Conservation (phyloP, 495 filamentous ascomycete genomes). For the Neurospora sp. region DNA sequence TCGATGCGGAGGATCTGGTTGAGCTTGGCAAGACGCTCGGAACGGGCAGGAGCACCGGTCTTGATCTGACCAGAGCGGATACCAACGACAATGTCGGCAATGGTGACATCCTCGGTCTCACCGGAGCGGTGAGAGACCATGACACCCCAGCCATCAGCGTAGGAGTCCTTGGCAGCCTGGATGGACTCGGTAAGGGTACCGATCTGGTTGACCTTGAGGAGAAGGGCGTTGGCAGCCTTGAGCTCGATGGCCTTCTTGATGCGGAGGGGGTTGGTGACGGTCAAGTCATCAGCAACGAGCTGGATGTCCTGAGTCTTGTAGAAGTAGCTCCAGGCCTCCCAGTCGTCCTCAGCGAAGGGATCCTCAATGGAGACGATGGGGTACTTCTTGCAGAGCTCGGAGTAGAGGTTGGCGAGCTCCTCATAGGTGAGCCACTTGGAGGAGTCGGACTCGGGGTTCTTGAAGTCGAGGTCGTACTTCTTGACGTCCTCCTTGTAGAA, state of each 20-base stretch:
- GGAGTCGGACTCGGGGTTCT: conserved; percentile 90
- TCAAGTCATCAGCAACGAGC: conserved; percentile 88
- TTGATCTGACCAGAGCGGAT: conserved; percentile 97
- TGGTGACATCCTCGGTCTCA: conserved; percentile 99
- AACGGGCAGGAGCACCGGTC: conserved; percentile 92
- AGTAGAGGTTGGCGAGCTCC: conserved; percentile 91
- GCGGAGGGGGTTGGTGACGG: conserved; percentile 94
- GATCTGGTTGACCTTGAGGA: conserved; percentile 99
- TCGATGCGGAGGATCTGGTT: conserved; percentile 99
- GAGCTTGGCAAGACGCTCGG: conserved; percentile 97
- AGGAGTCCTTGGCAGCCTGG: conserved; percentile 99
- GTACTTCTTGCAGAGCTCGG: conserved; percentile 81
- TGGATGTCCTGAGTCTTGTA: conserved; percentile 98
- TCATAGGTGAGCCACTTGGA: conserved; percentile 98
- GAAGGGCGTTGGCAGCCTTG: conserved; percentile 94
- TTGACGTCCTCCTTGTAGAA: conserved; percentile 97
- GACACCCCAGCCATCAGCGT: conserved; percentile 93
- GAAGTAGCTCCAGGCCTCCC: conserved; percentile 99
- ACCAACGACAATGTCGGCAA: conserved; percentile 94
- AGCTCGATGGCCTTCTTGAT: conserved; percentile 99
- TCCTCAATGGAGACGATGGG: conserved; percentile 81
- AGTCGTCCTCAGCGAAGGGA: conserved; percentile 63
- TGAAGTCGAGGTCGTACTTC: conserved; percentile 99
- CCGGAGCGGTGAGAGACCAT: conserved; percentile 99
- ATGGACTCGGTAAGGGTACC: conserved; percentile 97